phyloP scores from a whole-genome alignment of 192 early-diverging fungal genomes.

The Dissophora globulifera region DNA sequence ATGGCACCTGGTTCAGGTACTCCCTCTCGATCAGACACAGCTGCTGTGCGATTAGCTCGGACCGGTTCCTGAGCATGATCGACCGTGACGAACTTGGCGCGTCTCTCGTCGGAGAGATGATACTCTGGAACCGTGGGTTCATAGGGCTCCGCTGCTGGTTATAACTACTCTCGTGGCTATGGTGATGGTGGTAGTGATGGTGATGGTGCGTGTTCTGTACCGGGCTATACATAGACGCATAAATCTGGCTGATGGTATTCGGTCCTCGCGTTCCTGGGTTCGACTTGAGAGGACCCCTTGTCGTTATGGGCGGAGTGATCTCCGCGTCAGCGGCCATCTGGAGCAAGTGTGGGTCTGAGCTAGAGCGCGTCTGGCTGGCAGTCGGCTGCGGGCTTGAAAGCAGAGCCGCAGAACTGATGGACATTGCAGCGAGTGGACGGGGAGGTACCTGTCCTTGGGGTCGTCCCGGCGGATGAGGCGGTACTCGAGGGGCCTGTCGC shows the following conservation, averaged over 20 bases:
- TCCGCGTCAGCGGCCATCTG: constrained; percentile 10
- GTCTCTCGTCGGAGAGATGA: constrained; percentile 19
- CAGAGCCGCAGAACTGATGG: neutral
- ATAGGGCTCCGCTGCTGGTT: constrained; percentile 37
- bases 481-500: neutral
- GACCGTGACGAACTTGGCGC: constrained; percentile 13
- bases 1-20: constrained; percentile 56
- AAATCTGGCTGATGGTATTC: constrained; percentile 1
- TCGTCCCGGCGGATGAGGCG: neutral
- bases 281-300: neutral
- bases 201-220: no score
- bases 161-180: constrained; percentile 19
- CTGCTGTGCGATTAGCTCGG: constrained; percentile 65
- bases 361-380: constrained; percentile 7
- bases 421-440: neutral
- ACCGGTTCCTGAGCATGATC: constrained; percentile 56
- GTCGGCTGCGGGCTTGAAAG: neutral
- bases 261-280: neutral
- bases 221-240: no score
- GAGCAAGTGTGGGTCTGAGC: constrained; percentile 19
- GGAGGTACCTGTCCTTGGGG: neutral
- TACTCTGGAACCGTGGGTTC: constrained; percentile 35
- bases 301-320: neutral
- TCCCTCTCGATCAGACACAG: constrained; percentile 67
- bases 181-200: constrained; percentile 1